phyloP scores from a whole-genome alignment of 306 rosid species.

The Cucumis cinereus region DNA sequence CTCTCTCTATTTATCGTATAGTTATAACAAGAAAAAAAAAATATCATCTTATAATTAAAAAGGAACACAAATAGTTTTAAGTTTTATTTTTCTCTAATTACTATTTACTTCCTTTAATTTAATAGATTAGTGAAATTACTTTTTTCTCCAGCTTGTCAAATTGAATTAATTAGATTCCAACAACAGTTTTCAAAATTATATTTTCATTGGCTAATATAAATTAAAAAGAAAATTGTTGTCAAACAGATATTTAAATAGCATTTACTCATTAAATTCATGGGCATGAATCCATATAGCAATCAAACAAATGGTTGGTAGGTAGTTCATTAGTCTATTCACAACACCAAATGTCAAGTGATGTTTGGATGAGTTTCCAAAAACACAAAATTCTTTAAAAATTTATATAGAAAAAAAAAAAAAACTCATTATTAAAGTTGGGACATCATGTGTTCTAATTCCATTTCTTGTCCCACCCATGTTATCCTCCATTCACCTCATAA shows the following conservation, averaged over 20 bases:
- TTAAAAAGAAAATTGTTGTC: neutral
- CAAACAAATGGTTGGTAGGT: slow-evolving; percentile 21
- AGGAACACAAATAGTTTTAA: too few species aligned
- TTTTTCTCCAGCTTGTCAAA: too few species aligned
- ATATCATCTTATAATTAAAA: too few species aligned
- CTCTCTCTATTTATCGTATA: too few species aligned
- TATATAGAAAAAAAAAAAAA: neutral
- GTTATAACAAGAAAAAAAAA: too few species aligned
- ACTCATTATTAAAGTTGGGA: neutral
- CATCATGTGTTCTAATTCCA: neutral
- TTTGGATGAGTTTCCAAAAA: slow-evolving; percentile 3
- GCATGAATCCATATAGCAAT: neutral
- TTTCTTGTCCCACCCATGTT: neutral
- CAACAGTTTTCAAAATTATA: neutral
- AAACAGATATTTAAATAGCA: neutral
- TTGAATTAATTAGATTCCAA: neutral
- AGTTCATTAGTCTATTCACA: slow-evolving; percentile 16
- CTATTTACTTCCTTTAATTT: neutral
- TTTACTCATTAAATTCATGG: neutral
- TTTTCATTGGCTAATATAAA: neutral
- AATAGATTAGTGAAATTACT: neutral
- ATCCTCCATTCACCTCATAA: neutral
- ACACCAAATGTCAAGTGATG: neutral
- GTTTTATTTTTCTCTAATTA: neutral
- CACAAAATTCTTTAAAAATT: neutral